Base-by-base conservation (phyloP, 176 grass and related monocot species). In the Avena atlantica region DNA sequence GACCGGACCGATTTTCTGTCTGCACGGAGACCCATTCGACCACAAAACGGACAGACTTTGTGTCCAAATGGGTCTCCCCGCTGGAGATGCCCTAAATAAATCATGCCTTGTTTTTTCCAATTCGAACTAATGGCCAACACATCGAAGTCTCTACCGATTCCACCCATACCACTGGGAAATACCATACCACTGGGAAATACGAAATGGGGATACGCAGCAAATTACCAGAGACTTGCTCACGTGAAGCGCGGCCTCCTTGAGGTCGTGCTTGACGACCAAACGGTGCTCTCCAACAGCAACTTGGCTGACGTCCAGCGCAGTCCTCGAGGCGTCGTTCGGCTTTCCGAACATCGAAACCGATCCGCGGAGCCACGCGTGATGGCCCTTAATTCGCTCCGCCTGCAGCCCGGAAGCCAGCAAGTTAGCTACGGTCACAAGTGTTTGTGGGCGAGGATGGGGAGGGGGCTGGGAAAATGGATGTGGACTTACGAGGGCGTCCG, bases 151-250 rank as follows among this genome's bases (percentile, higher is more conserved):
- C 12, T 37, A 24, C 29, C 49, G 19, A 68, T 53, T 69, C 31
- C 49, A 5, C 48, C 8, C 1, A 11, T 10, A 63, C 61, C 9
- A 31, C 17, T 29, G 27, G 27, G 27, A 29, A 29, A 29, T 29
- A 29, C 27, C 27, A 29, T 29, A 29, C 27, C 27, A 29, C 27
- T 37, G 36, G 64, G 12, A 69, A 4, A 40, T n/a, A 64, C 49
- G 23, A 78, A 79, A 83, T n/a, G 56, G 77, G 40, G 14, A 49
- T 42, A 74, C 70, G 21, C 56, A 89, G 70, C 65, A 67, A 85
- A 78, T 61, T 95, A 98, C 96, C 90, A 92, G 70, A 76, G 85
- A 92, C 53, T 92, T 86, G 91, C 96, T 92, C 4, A 81, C 74
- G 81, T 62, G 88, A 66, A 98, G 92, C 31, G 93, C 88, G 4